Evolutionary conservation across 2,329 filamentous ascomycete genomes (phyloP).

Genomic region (Ceratocystis colombiana): DNA sequence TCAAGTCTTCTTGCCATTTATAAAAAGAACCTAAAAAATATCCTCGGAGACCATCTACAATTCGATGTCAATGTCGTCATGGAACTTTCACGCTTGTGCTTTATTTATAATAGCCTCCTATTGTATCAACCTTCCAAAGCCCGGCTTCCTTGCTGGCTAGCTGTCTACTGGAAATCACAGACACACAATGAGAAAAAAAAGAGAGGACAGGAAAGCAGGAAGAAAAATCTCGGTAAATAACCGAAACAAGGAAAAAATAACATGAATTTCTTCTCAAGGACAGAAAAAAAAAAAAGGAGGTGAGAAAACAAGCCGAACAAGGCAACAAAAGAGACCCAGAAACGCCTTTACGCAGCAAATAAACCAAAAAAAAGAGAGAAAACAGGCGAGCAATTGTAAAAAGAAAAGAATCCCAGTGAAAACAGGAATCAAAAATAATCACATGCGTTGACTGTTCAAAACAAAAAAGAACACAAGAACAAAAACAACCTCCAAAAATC

Average conservation of each 20-base stretch:
- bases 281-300: background rate
- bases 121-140: no score
- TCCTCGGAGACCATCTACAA: no score
- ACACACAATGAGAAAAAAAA: background rate
- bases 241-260: constrained; percentile 5
- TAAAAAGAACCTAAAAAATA: no score
- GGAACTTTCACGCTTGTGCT: no score
- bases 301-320: background rate
- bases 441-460: no score
- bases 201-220: background rate
- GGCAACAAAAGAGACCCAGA: background rate
- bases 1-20: no score
- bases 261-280: background rate
- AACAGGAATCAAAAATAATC: no score
- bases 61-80: no score
- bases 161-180: background rate
- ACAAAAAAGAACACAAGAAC: background rate
- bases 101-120: no score
- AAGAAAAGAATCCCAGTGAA: no score
- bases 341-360: background rate
- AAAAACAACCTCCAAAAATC: background rate
- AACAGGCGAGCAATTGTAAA: no score
- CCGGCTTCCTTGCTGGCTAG: no score
- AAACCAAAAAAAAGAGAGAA: background rate
- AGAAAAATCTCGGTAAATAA: constrained; percentile 10